Evolutionary conservation across 768 basidiomycete species (phyloP), one percentile per base, ranked within the genome.

Genomic region (Panus rudis): DNA sequence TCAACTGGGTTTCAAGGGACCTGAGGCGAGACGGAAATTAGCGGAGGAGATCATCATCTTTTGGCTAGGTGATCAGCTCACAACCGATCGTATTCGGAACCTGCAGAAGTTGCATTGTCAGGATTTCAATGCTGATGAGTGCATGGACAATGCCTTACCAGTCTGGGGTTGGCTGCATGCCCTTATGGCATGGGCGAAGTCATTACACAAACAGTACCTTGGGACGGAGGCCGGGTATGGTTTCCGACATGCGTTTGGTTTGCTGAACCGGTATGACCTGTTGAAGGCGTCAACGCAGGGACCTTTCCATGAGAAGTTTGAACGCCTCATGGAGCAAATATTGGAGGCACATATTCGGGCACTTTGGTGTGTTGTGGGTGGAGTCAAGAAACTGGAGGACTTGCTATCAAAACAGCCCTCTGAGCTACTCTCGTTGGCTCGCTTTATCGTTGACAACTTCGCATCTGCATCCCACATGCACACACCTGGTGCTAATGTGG

Each of bases 111-210:
- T 55, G 33, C 58, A 56, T 0, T 45, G 54, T 1, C 57, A 67
- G 19, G 72, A 73, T 43, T 30, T 40, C 6, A 72, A 65, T 21
- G 60, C 62, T 0, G 68, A 57, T 49, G 67, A 72, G 6, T 51
- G 64, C 0, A 48, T 71, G 0, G 66, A 71, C 37, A 69, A 54
- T 48, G 44, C 63, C 8, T 31, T 65, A 1, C 33, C 48, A 0
- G 42, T 53, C 0, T 68, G 67, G 30, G 65, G 70, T 0, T 73
- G 70, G 69, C 60, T 73, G 13, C 70, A 73, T 42, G 46, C 63
- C 1, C 30, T 49, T 17, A 69, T 73, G 63, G 67, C 66, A 4
- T 62, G 60, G 41, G 68, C 61, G 4, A 61, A 65, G 35, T 67
- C 67, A 0, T 38, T 73, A 0, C 64, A 71, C 46, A 63, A 63